Base-by-base conservation (phyloP, 305 asterid genomes). In the Striga hermonthica region DNA sequence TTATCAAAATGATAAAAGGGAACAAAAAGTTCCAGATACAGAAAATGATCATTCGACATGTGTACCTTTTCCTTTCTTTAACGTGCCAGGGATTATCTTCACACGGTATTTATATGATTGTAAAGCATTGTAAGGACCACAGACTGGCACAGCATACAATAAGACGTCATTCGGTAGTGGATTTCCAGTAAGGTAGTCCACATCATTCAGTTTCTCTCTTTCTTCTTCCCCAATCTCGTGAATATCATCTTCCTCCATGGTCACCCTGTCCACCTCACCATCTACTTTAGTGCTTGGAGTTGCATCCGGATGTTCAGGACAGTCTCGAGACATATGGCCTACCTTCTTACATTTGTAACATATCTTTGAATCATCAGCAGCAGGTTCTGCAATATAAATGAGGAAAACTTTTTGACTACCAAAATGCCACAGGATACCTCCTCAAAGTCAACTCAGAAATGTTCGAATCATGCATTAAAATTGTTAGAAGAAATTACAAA, bases 201-300 rank as follows among this genome's bases (percentile, higher is more conserved):
- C 88, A 56, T 92, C 98, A 39, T 84, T 87, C 62, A 90, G 75
- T 75, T 90, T 89, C 72, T 65, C 96, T 69, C 72, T 92, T 85
- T 92, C 98, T 74, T 92, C 98, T 82, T 89, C 98, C 57, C 94
- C 96, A 36, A 92, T 92, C 84, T 92, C 98, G 43, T 89, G 80
- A 74, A 92, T 83, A 72, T 92, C 98, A 52, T 87, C 97, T 79
- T 92, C 98, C 72, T 90, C 98, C 96, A 92, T 92, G 69, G 75
- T 68, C 75, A 86, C 82, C 78, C 55, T 83, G 76, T 92, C 97
- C 83, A 75, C 57, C 70, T 64, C 76, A 44, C 64, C 75, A 72
- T 68, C 83, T 22, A 70, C 67, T 74, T 75, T 76, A 14, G 57
- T 15, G 60, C 65, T 82, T 60, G 52, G 78, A 55, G 45, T 62